Evolutionary conservation across 208 protist species (phyloP).

Genomic region (Kentomonas sorsogonicus): DNA sequence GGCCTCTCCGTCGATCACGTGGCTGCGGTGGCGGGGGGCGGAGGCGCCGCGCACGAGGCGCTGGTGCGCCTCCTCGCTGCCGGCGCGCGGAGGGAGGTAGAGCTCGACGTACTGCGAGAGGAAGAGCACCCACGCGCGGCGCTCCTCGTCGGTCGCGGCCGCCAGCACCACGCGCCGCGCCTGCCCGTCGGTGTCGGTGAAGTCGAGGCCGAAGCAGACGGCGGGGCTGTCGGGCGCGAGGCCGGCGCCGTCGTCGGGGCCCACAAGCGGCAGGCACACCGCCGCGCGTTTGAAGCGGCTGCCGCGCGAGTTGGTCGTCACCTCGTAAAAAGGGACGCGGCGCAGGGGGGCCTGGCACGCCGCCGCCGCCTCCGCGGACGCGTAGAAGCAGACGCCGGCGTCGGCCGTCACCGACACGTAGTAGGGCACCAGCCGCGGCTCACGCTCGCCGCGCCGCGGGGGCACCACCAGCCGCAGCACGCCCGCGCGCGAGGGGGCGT

Average conservation of each 20-base stretch:
- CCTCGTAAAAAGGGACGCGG: conserved; percentile 35
- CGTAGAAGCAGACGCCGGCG: conserved; percentile 45
- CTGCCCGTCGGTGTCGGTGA: conserved; percentile 19
- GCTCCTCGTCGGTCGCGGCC: conserved; percentile 23
- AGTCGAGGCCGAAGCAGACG: conserved; percentile 62
- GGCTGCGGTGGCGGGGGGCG: conserved; percentile 34
- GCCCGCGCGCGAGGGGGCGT: conserved; percentile 29
- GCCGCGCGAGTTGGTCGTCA: conserved; percentile 54
- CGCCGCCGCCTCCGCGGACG: conserved; percentile 17
- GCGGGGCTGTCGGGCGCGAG: conserved; percentile 27
- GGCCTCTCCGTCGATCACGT: conserved; percentile 58
- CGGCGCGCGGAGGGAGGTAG: conserved; percentile 41
- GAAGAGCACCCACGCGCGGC: conserved; percentile 55
- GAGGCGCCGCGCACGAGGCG: conserved; percentile 24
- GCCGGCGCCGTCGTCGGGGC: conserved; percentile 50
- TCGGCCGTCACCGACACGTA: conserved; percentile 47
- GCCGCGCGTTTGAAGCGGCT: conserved; percentile 63
- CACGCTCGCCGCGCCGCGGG: conserved; percentile 1
- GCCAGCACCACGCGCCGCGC: conserved; percentile 38
- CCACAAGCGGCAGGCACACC: conserved; percentile 61
- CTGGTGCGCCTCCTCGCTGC: conserved; percentile 50
- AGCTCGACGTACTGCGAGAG: conserved; percentile 65
- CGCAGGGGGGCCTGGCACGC: conserved; percentile 18
- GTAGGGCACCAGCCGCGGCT: conserved; percentile 28
- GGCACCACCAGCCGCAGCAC: conserved; percentile 12